Evolutionary conservation across 768 basidiomycete species (phyloP).

Genomic region (Lactarius pseudohatsudake): DNA sequence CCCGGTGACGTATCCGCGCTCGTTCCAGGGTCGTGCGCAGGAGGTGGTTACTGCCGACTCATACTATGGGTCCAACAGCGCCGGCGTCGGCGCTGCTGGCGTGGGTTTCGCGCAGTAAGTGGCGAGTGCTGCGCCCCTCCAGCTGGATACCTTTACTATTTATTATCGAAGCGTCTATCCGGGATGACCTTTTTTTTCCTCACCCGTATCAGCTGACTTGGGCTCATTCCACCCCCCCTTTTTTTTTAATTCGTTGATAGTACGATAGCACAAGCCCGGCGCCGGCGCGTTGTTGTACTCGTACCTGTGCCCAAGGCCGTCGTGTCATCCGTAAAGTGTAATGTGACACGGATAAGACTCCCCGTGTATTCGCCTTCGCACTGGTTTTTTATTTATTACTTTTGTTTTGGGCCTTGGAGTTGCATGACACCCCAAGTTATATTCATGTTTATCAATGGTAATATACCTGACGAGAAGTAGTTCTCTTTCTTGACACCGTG

Average conservation of each 20-base stretch:
- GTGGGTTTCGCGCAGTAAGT: conserved; percentile 14
- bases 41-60: conserved; percentile 17
- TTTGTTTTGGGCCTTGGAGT: not conserved
- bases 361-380: conserved; percentile 10
- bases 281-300: conserved; percentile 15
- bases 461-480: not conserved
- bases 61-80: conserved; percentile 21
- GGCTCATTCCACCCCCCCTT: not conserved
- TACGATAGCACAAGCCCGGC: conserved; percentile 6
- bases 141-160: not conserved
- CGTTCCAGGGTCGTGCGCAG: not conserved
- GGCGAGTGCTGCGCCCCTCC: not conserved
- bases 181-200: not conserved
- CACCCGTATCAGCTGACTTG: not conserved
- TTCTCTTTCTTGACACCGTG: not conserved
- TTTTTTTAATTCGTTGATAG: not conserved
- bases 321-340: not conserved
- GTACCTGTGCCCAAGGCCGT: not conserved
- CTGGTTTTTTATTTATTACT: not conserved
- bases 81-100: conserved; percentile 3
- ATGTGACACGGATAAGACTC: conserved; percentile 13
- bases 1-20: conserved; percentile 9
- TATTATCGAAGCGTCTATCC: not conserved
- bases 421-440: not conserved
- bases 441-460: not conserved